Percentiles rank a stretch among this genome's conserved stretches.
These are phyloP conservation scores for Pelargonium myrrhifolium DNA, from an alignment of 441 rosid genomes.

Conservation along the genomic window DNA sequence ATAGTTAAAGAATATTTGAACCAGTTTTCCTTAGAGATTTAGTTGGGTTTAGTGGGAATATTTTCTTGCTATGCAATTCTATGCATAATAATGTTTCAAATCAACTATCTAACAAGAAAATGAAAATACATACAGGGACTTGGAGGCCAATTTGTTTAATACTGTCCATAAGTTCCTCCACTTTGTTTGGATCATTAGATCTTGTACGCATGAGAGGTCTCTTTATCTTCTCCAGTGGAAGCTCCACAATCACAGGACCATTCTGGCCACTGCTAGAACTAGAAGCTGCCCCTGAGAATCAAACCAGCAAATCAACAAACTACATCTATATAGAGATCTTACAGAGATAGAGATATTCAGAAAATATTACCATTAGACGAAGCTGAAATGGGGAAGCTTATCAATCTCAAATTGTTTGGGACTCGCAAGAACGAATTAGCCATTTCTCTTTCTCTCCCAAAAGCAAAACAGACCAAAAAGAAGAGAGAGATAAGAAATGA, in stretches of 20 bases:
- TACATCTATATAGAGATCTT: not conserved
- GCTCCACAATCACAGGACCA: conserved; percentile 54
- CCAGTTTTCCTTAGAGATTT: not conserved
- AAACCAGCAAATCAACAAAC: not conserved
- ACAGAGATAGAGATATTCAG: not conserved
- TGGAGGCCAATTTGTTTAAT: conserved; percentile 79
- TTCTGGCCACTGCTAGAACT: conserved; percentile 8
- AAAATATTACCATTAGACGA: conserved; percentile 48
- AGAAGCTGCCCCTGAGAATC: conserved; percentile 9
- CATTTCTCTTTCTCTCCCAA: conserved; percentile 29
- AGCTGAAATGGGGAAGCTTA: conserved; percentile 46
- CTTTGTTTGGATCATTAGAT: conserved; percentile 74
- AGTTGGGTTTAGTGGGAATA: not conserved
- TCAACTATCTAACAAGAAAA: too few relatives aligned
- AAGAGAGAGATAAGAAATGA: not conserved
- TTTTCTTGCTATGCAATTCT: not conserved
- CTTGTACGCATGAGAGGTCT: conserved; percentile 77
- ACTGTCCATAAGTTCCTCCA: conserved; percentile 75
- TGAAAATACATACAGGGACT: conserved; percentile 78
- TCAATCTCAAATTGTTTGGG: conserved; percentile 26
- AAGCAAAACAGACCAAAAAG: not conserved
- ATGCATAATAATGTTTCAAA: not conserved
- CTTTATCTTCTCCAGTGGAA: conserved; percentile 56
- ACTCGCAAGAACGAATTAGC: conserved; percentile 44
- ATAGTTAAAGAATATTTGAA: not conserved